Evolutionary conservation across 2,329 filamentous ascomycete genomes (phyloP).

Genomic region (Aspergillus persii): DNA sequence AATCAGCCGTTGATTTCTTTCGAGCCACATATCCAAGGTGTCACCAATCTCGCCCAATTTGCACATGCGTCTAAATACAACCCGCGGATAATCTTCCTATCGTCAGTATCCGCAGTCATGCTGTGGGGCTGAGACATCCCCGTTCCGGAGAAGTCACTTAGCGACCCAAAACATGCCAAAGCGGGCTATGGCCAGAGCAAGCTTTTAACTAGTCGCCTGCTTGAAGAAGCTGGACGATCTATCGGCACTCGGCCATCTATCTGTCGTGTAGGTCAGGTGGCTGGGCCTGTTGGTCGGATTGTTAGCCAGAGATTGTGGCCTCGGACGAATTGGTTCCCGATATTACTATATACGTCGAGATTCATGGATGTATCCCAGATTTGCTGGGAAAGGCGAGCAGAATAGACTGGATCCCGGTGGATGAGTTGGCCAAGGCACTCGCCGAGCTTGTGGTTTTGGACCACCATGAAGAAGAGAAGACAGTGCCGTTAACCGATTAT

Average conservation of each 20-base stretch:
- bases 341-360: background rate
- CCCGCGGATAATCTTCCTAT: slow-evolving; percentile 7
- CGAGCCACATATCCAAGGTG: slow-evolving; percentile 6
- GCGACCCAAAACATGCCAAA: background rate
- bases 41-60: slow-evolving; percentile 1
- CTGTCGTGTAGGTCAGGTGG: slow-evolving; percentile 10
- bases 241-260: background rate
- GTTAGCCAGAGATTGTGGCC: slow-evolving; percentile 2
- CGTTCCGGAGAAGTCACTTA: slow-evolving; percentile 3
- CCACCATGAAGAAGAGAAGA: background rate
- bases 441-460: background rate
- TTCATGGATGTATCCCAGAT: slow-evolving; percentile 1
- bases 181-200: slow-evolving; percentile 10
- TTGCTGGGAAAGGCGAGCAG: background rate
- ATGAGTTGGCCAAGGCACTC: slow-evolving; percentile 1
- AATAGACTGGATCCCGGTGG: slow-evolving; percentile 12
- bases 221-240: background rate
- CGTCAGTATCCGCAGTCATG: slow-evolving; percentile 7
- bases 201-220: slow-evolving; percentile 7
- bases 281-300: background rate
- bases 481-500: background rate
- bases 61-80: background rate
- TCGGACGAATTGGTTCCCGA: slow-evolving; percentile 8
- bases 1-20: slow-evolving; percentile 4
- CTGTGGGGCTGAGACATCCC: slow-evolving; percentile 1